Percentiles rank a stretch among this genome's conserved stretches.
phyloP scores from a whole-genome alignment of 805 yeast genomes.

The Starmerella apis region DNA sequence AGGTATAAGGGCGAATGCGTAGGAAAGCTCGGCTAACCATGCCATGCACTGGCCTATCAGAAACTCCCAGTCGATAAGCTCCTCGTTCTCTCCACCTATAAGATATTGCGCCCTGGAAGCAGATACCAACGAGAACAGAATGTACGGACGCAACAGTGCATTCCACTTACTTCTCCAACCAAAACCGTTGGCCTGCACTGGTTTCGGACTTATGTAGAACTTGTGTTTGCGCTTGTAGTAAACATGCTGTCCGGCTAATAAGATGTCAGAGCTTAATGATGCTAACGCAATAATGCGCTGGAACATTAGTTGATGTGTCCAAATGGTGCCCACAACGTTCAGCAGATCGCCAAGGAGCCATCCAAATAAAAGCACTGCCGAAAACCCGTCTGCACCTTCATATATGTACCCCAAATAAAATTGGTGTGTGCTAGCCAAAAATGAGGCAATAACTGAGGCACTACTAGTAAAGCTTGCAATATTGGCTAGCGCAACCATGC shows the following conservation, averaged over 20 bases:
- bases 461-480: conserved; percentile 23
- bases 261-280: conserved; percentile 25
- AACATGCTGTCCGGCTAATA: conserved; percentile 24
- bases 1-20: conserved; percentile 32
- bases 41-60: conserved; percentile 24
- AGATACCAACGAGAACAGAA: conserved; percentile 18
- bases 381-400: conserved; percentile 29
- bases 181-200: conserved; percentile 2
- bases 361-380: conserved; percentile 25
- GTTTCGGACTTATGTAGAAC: conserved; percentile 5
- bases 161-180: conserved; percentile 12
- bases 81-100: conserved; percentile 1
- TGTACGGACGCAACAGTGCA: conserved; percentile 19
- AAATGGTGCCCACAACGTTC: conserved; percentile 29
- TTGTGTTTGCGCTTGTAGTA: conserved; percentile 24
- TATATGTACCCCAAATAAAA: conserved; percentile 24
- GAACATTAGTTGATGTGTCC: conserved; percentile 29
- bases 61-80: conserved; percentile 18
- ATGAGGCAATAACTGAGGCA: conserved; percentile 28
- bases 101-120: conserved; percentile 15
- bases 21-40: conserved; percentile 26
- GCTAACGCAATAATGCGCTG: conserved; percentile 27
- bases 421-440: conserved; percentile 29
- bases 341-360: conserved; percentile 30
- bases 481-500: conserved; percentile 13